These are phyloP conservation scores for Marasmius sp. DNA, from an alignment of 1,284 basidiomycete genomes.

Conservation along the genomic window DNA sequence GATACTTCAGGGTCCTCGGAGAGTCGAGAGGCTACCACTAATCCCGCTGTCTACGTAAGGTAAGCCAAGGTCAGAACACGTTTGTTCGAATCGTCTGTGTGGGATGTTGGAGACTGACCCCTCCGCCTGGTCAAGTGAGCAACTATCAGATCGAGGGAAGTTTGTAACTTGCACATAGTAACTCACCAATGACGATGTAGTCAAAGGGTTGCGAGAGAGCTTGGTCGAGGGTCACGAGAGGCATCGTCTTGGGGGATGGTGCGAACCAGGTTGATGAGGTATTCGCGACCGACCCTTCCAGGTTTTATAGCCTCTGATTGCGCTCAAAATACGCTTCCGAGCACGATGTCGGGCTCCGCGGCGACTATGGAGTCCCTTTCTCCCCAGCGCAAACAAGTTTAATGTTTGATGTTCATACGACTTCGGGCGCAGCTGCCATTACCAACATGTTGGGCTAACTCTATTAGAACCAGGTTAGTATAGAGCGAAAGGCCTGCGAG, in stretches of 20 bases:
- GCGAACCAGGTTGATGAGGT: too few species aligned
- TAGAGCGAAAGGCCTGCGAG: too few species aligned
- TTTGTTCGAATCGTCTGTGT: neutral
- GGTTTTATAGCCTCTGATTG: too few species aligned
- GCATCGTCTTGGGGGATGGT: neutral
- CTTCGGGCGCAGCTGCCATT: too few species aligned
- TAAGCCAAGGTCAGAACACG: neutral
- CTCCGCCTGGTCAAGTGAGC: conserved; percentile 3
- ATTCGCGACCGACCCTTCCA: too few species aligned
- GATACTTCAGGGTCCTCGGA: conserved; percentile 39
- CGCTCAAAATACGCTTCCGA: too few species aligned
- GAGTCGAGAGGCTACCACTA: conserved; percentile 46
- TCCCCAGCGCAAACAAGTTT: too few species aligned
- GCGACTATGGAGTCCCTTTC: too few species aligned
- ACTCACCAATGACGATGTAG: conserved; percentile 8
- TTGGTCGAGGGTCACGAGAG: conserved; percentile 7
- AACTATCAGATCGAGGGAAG: neutral
- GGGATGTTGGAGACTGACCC: conserved; percentile 1
- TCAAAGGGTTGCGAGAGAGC: conserved; percentile 6
- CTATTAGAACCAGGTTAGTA: too few species aligned
- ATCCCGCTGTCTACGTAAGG: conserved; percentile 34
- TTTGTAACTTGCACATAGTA: neutral
- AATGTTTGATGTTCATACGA: too few species aligned
- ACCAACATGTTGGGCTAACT: too few species aligned
- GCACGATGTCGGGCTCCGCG: too few species aligned